phyloP scores from a whole-genome alignment of 163 green algal genomes.

The Chlamydomonas reinhardtii region DNA sequence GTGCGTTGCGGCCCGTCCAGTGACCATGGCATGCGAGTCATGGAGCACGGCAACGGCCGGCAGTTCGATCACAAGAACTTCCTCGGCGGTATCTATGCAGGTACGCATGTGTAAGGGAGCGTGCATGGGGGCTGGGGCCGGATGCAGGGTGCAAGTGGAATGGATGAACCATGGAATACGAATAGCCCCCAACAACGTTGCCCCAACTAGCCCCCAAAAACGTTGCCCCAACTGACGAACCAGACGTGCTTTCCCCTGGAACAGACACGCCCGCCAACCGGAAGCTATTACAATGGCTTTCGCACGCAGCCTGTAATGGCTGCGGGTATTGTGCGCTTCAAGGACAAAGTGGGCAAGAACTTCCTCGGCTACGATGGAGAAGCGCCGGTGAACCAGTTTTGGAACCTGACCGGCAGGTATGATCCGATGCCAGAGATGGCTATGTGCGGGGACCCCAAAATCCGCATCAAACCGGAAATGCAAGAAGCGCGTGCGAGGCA shows the following conservation, averaged over 20 bases:
- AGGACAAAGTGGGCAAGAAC: background rate
- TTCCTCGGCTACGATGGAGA: background rate
- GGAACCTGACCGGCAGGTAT: background rate
- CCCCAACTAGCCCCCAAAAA: too few species aligned
- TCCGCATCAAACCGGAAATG: background rate
- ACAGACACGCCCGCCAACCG: background rate
- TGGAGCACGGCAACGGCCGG: too few species aligned
- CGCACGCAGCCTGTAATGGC: too few species aligned
- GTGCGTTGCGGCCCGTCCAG: too few species aligned
- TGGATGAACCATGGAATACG: too few species aligned
- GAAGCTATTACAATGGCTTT: background rate
- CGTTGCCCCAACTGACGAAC: too few species aligned
- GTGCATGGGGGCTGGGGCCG: too few species aligned
- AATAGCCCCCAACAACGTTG: too few species aligned
- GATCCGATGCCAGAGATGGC: background rate
- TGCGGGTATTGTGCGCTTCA: background rate
- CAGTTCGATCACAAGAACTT: background rate
- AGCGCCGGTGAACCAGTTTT: background rate
- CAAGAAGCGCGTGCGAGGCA: background rate
- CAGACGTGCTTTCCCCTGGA: too few species aligned
- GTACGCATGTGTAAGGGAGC: too few species aligned
- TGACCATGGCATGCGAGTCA: too few species aligned
- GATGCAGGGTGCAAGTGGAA: too few species aligned
- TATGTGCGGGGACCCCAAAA: background rate
- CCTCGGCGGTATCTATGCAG: background rate